These are phyloP conservation scores for Ustilago bromivora DNA, from an alignment of 1,284 basidiomycete genomes.

Conservation along the genomic window DNA sequence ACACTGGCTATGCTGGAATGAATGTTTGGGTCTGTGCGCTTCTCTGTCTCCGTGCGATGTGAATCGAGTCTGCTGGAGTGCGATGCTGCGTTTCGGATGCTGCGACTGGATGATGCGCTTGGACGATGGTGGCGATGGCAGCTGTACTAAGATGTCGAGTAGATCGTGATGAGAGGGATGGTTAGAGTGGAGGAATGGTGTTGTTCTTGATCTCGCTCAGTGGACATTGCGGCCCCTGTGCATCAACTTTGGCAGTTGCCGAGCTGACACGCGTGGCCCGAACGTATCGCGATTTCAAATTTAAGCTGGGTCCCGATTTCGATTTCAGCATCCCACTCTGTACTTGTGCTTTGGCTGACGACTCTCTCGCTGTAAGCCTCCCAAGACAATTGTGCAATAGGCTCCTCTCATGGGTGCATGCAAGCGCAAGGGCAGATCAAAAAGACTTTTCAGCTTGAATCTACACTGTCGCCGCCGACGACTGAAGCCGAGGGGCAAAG, in stretches of 20 bases:
- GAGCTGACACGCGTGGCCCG: slow-evolving; percentile 4
- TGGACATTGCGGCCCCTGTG: not conserved
- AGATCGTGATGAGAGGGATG: not conserved
- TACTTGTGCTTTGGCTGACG: not conserved
- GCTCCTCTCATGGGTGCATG: too few relatives aligned
- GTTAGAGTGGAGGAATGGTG: slow-evolving; percentile 5
- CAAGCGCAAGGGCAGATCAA: too few relatives aligned
- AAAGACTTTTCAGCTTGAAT: too few relatives aligned
- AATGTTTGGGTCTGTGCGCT: not conserved
- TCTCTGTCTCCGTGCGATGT: too few relatives aligned
- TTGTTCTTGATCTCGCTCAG: slow-evolving; percentile 4
- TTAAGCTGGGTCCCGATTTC: not conserved
- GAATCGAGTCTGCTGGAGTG: not conserved
- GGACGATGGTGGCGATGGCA: not conserved
- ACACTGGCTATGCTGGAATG: not conserved
- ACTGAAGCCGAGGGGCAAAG: not conserved
- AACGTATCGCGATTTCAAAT: slow-evolving; percentile 1
- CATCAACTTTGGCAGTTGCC: not conserved
- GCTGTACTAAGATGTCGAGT: not conserved
- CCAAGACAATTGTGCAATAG: not conserved
- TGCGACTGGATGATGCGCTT: not conserved
- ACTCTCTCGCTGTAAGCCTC: not conserved
- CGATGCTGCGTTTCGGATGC: not conserved
- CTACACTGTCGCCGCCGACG: not conserved
- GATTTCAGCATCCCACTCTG: not conserved